Conservation (phyloP, 129 eudicot genomes). For the Saposhnikovia divaricata region DNA sequence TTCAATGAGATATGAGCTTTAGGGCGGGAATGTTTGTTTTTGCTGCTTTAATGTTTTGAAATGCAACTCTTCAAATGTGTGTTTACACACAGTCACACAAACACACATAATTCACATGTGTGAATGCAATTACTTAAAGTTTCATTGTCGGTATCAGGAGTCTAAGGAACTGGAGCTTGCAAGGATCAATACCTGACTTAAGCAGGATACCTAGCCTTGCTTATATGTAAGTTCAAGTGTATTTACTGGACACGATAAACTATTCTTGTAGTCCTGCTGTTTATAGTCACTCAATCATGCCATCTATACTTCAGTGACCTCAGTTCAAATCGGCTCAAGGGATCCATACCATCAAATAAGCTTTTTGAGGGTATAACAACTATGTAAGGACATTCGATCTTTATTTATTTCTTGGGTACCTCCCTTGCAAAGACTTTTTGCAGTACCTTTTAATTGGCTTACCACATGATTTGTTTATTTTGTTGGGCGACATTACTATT, state of each 20-base stretch:
- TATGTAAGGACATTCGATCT: slow-evolving; percentile 43
- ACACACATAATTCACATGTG: no score
- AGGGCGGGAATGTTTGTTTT: neutral
- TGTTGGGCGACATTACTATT: neutral
- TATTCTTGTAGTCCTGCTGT: no score
- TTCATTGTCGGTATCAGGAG: slow-evolving; percentile 52
- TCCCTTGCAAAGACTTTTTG: no score
- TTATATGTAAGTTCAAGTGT: slow-evolving; percentile 47
- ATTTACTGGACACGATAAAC: neutral
- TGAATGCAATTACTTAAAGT: neutral
- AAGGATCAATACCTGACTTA: slow-evolving; percentile 74
- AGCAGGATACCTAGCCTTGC: slow-evolving; percentile 54
- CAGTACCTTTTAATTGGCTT: neutral
- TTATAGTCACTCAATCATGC: no score
- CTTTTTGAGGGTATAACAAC: slow-evolving; percentile 6
- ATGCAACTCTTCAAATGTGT: neutral
- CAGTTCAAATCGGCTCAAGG: slow-evolving; percentile 6
- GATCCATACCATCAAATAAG: slow-evolving; percentile 8
- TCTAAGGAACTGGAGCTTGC: slow-evolving; percentile 75
- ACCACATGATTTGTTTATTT: neutral
- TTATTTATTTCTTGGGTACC: neutral
- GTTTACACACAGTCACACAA: neutral
- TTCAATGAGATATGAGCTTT: neutral
- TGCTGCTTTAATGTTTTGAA: neutral
- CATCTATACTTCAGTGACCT: slow-evolving; percentile 10